phyloP scores from a whole-genome alignment of 345 rosid genomes.

The Aethionema arabicum region DNA sequence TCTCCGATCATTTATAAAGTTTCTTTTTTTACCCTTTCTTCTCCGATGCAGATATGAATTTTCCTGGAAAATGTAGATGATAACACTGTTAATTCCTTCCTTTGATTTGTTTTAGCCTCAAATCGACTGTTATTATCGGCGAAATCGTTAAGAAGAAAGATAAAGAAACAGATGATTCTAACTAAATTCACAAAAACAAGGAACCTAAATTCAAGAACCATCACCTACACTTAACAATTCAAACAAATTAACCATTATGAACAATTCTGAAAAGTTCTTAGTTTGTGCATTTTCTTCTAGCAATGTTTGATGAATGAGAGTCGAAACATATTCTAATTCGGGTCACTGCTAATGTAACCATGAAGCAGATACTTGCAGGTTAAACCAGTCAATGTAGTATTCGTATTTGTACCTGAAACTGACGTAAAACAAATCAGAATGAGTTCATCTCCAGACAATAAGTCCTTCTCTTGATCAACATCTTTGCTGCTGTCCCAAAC shows the following conservation, averaged over 20 bases:
- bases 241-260: not conserved
- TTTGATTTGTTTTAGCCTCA: not conserved
- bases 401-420: constrained; percentile 21
- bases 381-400: not conserved
- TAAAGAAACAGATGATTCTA: constrained; percentile 2
- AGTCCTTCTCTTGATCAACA: constrained; percentile 87
- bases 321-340: not conserved
- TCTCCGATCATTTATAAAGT: not conserved
- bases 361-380: not conserved
- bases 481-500: constrained; percentile 79
- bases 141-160: not conserved
- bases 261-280: not conserved
- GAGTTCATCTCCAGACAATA: constrained; percentile 99
- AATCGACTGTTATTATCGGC: not conserved
- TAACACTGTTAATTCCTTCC: constrained; percentile 10
- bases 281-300: too few species aligned
- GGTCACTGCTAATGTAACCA: not conserved
- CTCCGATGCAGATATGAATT: constrained; percentile 10
- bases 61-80: constrained; percentile 12
- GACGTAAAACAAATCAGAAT: constrained; percentile 46
- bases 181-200: not conserved
- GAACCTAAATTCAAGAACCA: constrained; percentile 1
- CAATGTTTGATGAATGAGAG: not conserved
- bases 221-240: not conserved
- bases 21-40: not conserved